phyloP scores from a whole-genome alignment of 495 filamentous ascomycete species.

The Aspergillus asperescens region DNA sequence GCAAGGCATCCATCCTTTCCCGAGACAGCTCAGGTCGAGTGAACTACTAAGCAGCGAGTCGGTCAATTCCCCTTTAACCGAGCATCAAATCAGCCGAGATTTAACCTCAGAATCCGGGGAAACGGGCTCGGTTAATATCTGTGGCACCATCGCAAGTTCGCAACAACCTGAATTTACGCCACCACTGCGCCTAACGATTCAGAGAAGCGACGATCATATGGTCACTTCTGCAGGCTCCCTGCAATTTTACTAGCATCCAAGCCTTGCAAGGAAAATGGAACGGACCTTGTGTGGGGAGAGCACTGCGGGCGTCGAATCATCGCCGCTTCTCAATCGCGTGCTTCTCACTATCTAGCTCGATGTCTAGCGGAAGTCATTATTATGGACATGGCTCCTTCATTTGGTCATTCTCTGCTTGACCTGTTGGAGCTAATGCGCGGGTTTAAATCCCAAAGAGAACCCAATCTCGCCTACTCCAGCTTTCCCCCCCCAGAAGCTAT shows the following conservation, averaged over 20 bases:
- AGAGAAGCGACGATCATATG: background rate
- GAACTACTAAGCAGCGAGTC: background rate
- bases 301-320: slow-evolving; percentile 4
- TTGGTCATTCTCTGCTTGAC: slow-evolving; percentile 1
- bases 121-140: slow-evolving; percentile 12
- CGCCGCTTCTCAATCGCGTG: slow-evolving; percentile 1
- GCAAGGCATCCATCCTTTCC: slow-evolving; percentile 8
- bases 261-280: too few species aligned
- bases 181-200: background rate
- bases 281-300: slow-evolving; percentile 6
- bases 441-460: slow-evolving; percentile 5
- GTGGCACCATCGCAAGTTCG: too few species aligned
- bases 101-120: slow-evolving; percentile 10
- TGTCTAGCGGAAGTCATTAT: too few species aligned
- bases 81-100: slow-evolving; percentile 7
- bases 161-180: background rate
- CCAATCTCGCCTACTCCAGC: background rate
- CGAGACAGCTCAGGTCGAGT: background rate
- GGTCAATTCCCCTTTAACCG: slow-evolving; percentile 7
- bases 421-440: background rate
- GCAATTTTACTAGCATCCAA: too few species aligned
- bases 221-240: slow-evolving; percentile 1
- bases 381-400: background rate
- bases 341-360: too few species aligned
- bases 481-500: background rate